Base-by-base conservation (phyloP, 495 filamentous ascomycete species). In the Lasiosphaeria ovina region DNA sequence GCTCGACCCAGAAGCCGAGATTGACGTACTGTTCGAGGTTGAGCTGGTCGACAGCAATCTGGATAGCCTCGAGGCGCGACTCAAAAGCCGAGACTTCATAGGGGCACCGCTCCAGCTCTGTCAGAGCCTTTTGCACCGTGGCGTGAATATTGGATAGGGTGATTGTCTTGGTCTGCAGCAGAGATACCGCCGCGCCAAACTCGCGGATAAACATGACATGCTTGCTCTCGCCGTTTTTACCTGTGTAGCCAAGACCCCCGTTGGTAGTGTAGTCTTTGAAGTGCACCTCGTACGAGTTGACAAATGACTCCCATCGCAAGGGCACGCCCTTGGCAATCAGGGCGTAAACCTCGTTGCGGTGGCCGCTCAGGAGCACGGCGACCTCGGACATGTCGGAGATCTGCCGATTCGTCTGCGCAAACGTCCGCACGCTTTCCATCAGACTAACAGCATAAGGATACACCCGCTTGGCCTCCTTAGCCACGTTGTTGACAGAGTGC, bases 361-460 rank as follows among this genome's bases (percentile, higher is more conserved):
- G 95, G 34, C 94, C 92, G 65, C 87, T 91, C 14, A 99, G 79
- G 4, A 99, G 77, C 42, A 95, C 87, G 3, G 91, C 84, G 35
- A 96, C 91, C 61, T 93, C 89, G 6, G 86, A 80, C 89, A 98
- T 92, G 40, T 88, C 84, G 17, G 79, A 73, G 58, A 99, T 96
- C 54, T 85, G 83, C 24, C 89, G 87, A 59, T 83, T 89, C 1
- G 91, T 97, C 74, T 99, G 94, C 3, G 89, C 80, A 66, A 93
- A 86, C 0, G 91, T 97, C 51, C 92, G 85, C 9, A 96, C 89
- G 67, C 89, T 97, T 75, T 99, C 94, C 93, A 99, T 99, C 66
- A 99, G 74, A 67, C 92, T 97, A 58, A 98, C 92, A 17, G 94
- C 94, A 69, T 93, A 98, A 2, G 94, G 94, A 68, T 99, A 99